Percentiles rank a stretch among this genome's conserved stretches.
phyloP scores from a whole-genome alignment of 495 filamentous ascomycete genomes.

The Trichoderma virens region DNA sequence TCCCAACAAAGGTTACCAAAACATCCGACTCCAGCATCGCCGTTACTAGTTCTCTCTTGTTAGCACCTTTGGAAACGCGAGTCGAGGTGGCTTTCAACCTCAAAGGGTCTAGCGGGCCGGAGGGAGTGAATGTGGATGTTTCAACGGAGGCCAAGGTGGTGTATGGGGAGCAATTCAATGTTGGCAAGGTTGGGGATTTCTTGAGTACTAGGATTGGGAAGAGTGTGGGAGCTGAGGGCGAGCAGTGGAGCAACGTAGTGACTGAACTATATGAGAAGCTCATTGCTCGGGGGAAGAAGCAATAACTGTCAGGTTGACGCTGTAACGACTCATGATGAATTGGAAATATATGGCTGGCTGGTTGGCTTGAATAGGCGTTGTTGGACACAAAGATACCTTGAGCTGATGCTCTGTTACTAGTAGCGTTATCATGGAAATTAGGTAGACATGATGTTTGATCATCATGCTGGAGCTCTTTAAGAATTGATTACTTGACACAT shows the following conservation, averaged over 20 bases:
- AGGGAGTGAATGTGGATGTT: conserved; percentile 39
- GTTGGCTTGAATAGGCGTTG: background rate
- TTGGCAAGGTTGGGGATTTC: conserved; percentile 55
- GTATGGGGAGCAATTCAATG: conserved; percentile 61
- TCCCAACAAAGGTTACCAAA: conserved; percentile 45
- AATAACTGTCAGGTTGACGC: background rate
- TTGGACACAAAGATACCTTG: conserved; percentile 1
- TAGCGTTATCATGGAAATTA: background rate
- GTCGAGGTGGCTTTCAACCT: conserved; percentile 46
- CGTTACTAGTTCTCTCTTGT: conserved; percentile 46
- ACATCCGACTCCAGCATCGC: conserved; percentile 49
- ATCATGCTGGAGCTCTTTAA: background rate
- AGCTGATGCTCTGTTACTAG: background rate
- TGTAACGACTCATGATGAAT: conserved; percentile 3
- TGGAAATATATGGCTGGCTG: background rate
- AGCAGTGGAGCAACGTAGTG: conserved; percentile 48
- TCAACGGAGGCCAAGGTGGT: conserved; percentile 43
- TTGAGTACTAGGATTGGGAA: conserved; percentile 40
- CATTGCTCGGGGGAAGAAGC: conserved; percentile 45
- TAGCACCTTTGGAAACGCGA: conserved; percentile 51
- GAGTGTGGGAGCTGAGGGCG: conserved; percentile 24
- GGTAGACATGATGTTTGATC: background rate
- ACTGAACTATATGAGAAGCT: conserved; percentile 49
- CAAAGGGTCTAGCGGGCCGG: conserved; percentile 9
- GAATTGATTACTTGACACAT: background rate